A percentile compares a stretch with the other conserved stretches of the same genome.
Conservation (phyloP, 2,329 filamentous ascomycete genomes). For the Cordyceps tenuipes region DNA sequence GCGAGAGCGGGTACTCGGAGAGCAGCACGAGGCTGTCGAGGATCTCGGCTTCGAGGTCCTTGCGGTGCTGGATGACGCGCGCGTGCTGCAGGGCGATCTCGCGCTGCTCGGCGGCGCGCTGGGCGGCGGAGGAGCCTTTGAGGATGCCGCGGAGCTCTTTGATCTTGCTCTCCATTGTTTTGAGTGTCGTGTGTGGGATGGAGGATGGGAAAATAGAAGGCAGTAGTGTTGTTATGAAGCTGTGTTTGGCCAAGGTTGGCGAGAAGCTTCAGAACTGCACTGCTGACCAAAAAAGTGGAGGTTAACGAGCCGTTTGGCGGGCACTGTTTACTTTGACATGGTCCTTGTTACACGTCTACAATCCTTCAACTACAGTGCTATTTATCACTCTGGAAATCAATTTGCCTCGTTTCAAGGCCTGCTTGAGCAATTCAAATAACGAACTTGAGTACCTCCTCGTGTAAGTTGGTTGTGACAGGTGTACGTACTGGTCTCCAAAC, state of each 20-base stretch:
- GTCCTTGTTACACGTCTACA: background rate
- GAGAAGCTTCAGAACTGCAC: background rate
- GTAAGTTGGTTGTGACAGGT: too few relatives aligned
- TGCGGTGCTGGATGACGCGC: conserved; percentile 70
- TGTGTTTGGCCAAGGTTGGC: background rate
- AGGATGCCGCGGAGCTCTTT: conserved; percentile 48
- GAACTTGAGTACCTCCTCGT: too few relatives aligned
- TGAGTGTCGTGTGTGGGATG: background rate
- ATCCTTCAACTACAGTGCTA: background rate
- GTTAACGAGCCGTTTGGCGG: background rate
- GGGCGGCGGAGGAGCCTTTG: conserved; percentile 37
- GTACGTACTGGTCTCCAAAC: background rate
- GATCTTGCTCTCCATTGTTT: background rate
- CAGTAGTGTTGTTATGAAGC: background rate
- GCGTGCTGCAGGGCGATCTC: conserved; percentile 76
- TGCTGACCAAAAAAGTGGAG: conserved; percentile 10
- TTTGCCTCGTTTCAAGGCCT: too few relatives aligned
- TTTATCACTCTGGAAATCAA: too few relatives aligned
- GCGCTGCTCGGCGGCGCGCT: conserved; percentile 32
- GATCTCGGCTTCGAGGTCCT: conserved; percentile 67
- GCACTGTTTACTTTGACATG: too few relatives aligned
- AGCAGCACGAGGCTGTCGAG: conserved; percentile 64
- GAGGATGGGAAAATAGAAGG: background rate
- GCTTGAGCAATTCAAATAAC: too few relatives aligned
- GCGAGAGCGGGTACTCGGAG: conserved; percentile 46